Conservation (phyloP, 148 eudicot genomes). For the Mesembryanthemum crystallinum region DNA sequence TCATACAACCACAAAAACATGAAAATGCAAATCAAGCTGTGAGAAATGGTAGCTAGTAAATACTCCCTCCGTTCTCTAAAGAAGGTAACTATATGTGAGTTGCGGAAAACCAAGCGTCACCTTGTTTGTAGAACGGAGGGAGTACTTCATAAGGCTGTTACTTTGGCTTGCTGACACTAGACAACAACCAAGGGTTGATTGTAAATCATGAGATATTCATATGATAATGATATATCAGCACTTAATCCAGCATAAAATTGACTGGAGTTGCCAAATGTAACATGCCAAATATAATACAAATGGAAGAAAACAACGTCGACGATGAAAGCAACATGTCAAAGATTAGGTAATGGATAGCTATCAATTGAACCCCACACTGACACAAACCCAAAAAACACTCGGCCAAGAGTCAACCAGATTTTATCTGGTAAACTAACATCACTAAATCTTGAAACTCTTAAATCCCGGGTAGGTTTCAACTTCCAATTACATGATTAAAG, state of each 20-base stretch:
- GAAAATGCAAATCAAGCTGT: neutral
- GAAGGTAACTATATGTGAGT: no score
- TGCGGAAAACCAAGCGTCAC: no score
- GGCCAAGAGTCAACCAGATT: neutral
- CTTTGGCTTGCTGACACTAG: neutral
- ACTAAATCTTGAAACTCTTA: no score
- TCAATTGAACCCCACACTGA: neutral
- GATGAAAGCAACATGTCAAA: neutral
- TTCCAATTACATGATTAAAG: neutral
- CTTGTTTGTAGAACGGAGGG: no score
- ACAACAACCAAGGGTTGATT: slow-evolving; percentile 9
- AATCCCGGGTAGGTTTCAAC: neutral
- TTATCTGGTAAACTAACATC: neutral
- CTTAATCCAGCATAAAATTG: neutral
- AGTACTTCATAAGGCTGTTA: no score
- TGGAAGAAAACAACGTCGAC: neutral
- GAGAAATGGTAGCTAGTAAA: neutral
- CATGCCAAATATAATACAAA: neutral
- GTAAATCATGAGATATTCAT: neutral
- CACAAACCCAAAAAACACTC: neutral
- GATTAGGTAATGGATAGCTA: neutral
- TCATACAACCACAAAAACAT: neutral
- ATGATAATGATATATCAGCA: slow-evolving; percentile 6
- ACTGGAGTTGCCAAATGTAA: neutral
- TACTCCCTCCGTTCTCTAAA: no score